Evolutionary conservation across 805 yeast species (phyloP), one percentile per base, ranked within the genome.

Genomic region (Scheffersomyces stipitis): DNA sequence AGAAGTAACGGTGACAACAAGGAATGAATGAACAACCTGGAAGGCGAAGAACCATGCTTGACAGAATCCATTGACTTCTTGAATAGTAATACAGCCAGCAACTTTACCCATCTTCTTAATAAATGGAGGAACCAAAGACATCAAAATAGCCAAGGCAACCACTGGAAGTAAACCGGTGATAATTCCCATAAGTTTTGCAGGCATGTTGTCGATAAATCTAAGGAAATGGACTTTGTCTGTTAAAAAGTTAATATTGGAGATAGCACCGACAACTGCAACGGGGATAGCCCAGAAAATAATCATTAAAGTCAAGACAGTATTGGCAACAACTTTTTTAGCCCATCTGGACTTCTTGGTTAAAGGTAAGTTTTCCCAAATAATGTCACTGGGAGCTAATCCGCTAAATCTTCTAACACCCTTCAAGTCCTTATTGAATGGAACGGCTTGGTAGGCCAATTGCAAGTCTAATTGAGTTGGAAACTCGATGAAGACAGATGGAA

Each of bases 371-470:
- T 72, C 73, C 98, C 98, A 91, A 48, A 85, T 68, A 31, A 91
- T 71, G 51, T 91, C 97, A 28, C 79, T 83, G 5, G 98, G 96
- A 8, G 84, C 68, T 33, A 80, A 67, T 20, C 88, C 88, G 36
- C 80, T 78, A 48, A 67, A 63, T 40, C 78, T 65, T 42, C 75
- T 73, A 55, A 56, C 75, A 45, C 46, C 56, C 52, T 62, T 72
- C 43, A 70, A 66, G 65, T 74, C 54, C 54, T 67, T 55, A 54
- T 73, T 73, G 46, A 73, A 76, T 24, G 83, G 82, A 45, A 83
- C 63, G n/a, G 87, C 81, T 66, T 91, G 98, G 62, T 73, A 85
- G 32, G 96, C 96, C 48, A 80, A 74, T 63, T 90, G 97, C 38
- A 93, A 83, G 57, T 90, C 95, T 42, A 84, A 74, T 62, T 89